Base-by-base conservation (phyloP, 2,329 filamentous ascomycete species). In the Emmonsia crescens region DNA sequence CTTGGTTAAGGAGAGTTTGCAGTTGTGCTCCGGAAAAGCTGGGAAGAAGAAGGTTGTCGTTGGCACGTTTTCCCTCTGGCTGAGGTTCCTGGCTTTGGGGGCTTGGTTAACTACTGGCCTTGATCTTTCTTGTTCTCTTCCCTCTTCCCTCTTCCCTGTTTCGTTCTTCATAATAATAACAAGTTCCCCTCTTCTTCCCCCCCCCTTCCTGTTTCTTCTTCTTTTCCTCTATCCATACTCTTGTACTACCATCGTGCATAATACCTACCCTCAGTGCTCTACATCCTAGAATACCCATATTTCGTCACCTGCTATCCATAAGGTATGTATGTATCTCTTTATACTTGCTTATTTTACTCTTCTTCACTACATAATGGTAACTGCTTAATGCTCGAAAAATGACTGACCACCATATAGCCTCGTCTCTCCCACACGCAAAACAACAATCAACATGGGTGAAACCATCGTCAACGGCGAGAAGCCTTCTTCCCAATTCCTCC, bases 401-500 rank as follows among this genome's bases (percentile, higher is more conserved):
- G n/a, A 42, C 54, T 57, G 19, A 57, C 38, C 12, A 24, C 5
- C 19, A 57, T 29, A 16, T 19, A 57, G 54, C 16, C 21, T 33
- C 14, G 5, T 54, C 14, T 54, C 24, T 49, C 27, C 10, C 14
- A 51, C 16, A 51, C 24, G 6, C 49, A 29, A 38, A 29, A 3
- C 36, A 38, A 27, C n/a, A 9, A 5, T 36, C 57, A 51, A 59
- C 19, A 59, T 59, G 57, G 57, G 57, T 24, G 57, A 59, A 21
- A 44, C 57, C 48, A 51, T 51, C 29, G 44, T 59, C 12, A 59
- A 59, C 21, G 57, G 57, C 57, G 57, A 59, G 16, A 42, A 48
- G 16, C 57, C 57, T 29, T 51, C 57, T 27, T 59, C 57, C 21
- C 57, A 59, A 19, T 59, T 59, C 57, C 40, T 59, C n/a, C 38